Evolutionary conservation across 495 filamentous ascomycete genomes (phyloP).

Genomic region (Penicillium fimorum): DNA sequence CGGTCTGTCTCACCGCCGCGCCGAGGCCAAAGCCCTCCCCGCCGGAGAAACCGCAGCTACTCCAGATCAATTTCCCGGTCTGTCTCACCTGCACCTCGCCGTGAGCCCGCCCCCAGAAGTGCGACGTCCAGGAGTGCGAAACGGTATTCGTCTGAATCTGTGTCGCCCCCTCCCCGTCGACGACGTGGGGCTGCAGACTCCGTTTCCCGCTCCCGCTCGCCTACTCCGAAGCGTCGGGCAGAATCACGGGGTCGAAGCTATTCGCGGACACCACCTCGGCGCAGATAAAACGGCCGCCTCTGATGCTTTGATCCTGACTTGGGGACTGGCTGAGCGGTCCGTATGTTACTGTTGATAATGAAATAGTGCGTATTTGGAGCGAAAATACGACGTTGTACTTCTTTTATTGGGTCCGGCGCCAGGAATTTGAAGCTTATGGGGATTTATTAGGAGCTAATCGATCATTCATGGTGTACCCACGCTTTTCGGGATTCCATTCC

Average conservation of each 20-base stretch:
- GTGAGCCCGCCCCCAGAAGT: slow-evolving; percentile 10
- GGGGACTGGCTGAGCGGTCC: background rate
- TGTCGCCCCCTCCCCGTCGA: slow-evolving; percentile 32
- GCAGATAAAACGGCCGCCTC: slow-evolving; percentile 12
- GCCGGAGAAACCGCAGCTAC: slow-evolving; percentile 29
- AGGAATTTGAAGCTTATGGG: background rate
- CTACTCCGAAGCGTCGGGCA: slow-evolving; percentile 21
- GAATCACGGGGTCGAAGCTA: slow-evolving; percentile 25
- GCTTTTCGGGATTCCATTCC: background rate
- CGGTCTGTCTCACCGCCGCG: slow-evolving; percentile 39
- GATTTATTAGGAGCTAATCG: background rate
- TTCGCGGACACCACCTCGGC: slow-evolving; percentile 36
- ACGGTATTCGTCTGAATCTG: slow-evolving; percentile 28
- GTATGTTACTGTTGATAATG: slow-evolving; percentile 9
- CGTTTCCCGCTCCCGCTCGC: slow-evolving; percentile 31
- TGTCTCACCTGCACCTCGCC: slow-evolving; percentile 30
- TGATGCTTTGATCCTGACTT: background rate
- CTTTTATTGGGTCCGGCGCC: slow-evolving; percentile 3
- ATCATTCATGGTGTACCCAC: background rate
- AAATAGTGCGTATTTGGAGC: slow-evolving; percentile 1
- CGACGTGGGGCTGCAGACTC: slow-evolving; percentile 23
- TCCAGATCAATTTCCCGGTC: slow-evolving; percentile 38
- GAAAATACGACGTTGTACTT: slow-evolving; percentile 13
- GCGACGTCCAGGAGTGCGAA: slow-evolving; percentile 13
- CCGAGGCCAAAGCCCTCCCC: slow-evolving; percentile 14